These are phyloP conservation scores for Rhexocercosporidium sp. DNA, from an alignment of 2,329 filamentous ascomycete species.

Conservation along the genomic window DNA sequence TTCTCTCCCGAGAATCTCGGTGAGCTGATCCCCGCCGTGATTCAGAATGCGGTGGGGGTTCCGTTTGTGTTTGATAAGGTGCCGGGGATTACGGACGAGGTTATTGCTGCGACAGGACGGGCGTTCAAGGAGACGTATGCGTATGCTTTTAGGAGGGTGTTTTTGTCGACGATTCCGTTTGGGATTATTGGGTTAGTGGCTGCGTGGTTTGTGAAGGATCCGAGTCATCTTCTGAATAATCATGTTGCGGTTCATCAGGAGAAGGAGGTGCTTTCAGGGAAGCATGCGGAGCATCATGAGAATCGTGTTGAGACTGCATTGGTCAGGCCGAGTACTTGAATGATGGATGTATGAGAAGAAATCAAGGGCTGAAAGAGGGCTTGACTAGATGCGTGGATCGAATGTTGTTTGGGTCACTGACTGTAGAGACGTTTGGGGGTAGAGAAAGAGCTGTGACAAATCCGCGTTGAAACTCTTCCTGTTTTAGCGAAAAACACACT, in stretches of 20 bases:
- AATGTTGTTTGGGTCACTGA: too few species aligned
- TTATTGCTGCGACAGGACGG: slow-evolving; percentile 30
- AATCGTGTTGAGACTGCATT: background rate
- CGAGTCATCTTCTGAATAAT: slow-evolving; percentile 41
- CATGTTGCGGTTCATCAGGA: slow-evolving; percentile 42
- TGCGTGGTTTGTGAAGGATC: slow-evolving; percentile 44
- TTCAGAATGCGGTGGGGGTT: slow-evolving; percentile 41
- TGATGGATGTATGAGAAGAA: too few species aligned
- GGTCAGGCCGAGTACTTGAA: background rate
- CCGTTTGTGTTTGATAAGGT: slow-evolving; percentile 45
- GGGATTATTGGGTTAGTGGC: slow-evolving; percentile 45
- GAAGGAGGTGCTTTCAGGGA: slow-evolving; percentile 35
- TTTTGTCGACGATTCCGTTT: slow-evolving; percentile 48
- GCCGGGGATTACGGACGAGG: slow-evolving; percentile 39
- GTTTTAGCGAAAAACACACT: too few species aligned
- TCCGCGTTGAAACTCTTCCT: too few species aligned
- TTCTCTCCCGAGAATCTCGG: slow-evolving; percentile 31
- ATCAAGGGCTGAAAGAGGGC: too few species aligned
- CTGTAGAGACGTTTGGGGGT: too few species aligned
- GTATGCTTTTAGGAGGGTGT: slow-evolving; percentile 51
- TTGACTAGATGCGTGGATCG: too few species aligned
- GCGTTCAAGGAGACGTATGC: slow-evolving; percentile 43
- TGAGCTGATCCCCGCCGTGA: slow-evolving; percentile 40
- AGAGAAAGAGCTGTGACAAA: too few species aligned
- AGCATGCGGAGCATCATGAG: slow-evolving; percentile 8